phyloP scores from a whole-genome alignment of 2,329 filamentous ascomycete genomes.

The Salinomyces thailandicus region DNA sequence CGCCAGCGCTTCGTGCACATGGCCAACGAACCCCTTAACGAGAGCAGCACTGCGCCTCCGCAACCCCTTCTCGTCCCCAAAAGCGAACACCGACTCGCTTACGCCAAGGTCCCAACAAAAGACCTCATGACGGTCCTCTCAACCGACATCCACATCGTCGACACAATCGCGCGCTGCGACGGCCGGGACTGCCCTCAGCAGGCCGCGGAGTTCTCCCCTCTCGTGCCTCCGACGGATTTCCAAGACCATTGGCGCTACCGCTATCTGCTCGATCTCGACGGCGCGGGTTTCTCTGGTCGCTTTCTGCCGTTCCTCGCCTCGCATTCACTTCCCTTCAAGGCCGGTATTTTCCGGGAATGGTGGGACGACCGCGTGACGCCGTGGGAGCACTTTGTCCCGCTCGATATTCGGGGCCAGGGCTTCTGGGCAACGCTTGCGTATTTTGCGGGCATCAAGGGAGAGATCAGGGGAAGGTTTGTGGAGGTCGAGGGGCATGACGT shows the following conservation, averaged over 20 bases:
- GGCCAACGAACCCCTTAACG: constrained; percentile 46
- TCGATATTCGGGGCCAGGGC: constrained; percentile 62
- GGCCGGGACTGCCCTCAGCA: constrained; percentile 45
- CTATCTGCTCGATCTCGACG: constrained; percentile 64
- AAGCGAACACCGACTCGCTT: constrained; percentile 5
- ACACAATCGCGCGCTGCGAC: constrained; percentile 47
- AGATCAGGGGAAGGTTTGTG: constrained; percentile 37
- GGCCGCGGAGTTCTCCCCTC: constrained; percentile 40
- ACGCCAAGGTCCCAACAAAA: constrained; percentile 44
- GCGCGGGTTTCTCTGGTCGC: constrained; percentile 54
- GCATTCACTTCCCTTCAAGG: constrained; percentile 57
- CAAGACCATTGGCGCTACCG: constrained; percentile 53
- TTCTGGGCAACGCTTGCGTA: constrained; percentile 66
- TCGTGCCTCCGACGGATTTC: constrained; percentile 39
- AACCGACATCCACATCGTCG: constrained; percentile 50
- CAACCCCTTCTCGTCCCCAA: constrained; percentile 49
- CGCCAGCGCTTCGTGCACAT: constrained; percentile 64
- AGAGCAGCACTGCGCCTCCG: constrained; percentile 28
- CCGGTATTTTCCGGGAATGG: constrained; percentile 68
- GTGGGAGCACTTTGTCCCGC: constrained; percentile 72
- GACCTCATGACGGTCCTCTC: constrained; percentile 46
- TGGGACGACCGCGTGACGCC: constrained; percentile 62
- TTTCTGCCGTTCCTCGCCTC: constrained; percentile 58
- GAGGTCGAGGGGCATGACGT: constrained; percentile 40
- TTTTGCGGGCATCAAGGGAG: constrained; percentile 51